phyloP scores from a whole-genome alignment of 192 early-diverging fungal species.

The Linnemannia zychae region DNA sequence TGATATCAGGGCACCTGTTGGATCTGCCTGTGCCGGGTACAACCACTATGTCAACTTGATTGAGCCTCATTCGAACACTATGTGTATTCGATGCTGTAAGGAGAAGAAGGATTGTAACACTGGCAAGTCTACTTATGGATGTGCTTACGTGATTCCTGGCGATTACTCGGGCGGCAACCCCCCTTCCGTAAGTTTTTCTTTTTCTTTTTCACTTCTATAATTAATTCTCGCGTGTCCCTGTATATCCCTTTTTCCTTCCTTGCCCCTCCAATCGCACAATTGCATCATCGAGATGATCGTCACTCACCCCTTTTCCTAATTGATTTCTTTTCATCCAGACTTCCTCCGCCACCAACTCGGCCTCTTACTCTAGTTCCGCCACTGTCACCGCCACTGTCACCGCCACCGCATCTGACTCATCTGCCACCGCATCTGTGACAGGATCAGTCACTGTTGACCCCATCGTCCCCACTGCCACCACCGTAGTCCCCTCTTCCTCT shows the following conservation, averaged over 20 bases:
- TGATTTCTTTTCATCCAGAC: neutral
- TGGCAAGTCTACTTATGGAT: slow-evolving; percentile 60
- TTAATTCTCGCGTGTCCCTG: neutral
- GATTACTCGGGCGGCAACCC: slow-evolving; percentile 52
- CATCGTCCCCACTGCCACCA: neutral
- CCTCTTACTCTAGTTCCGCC: slow-evolving; percentile 6
- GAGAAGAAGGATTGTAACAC: slow-evolving; percentile 58
- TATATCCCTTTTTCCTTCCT: neutral
- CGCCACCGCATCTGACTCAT: neutral
- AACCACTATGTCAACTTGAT: slow-evolving; percentile 64
- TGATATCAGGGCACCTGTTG: slow-evolving; percentile 59
- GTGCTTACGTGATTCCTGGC: slow-evolving; percentile 58
- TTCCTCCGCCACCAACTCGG: slow-evolving; percentile 2
- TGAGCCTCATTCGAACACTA: slow-evolving; percentile 57
- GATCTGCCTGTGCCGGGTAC: slow-evolving; percentile 61
- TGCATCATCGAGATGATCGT: neutral
- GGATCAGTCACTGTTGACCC: neutral
- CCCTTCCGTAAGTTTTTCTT: slow-evolving; percentile 3
- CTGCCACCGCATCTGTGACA: neutral
- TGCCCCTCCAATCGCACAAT: neutral
- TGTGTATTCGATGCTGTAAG: slow-evolving; percentile 67
- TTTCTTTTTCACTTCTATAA: neutral
- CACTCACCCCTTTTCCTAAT: neutral
- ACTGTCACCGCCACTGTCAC: neutral
- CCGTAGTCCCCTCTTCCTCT: neutral